Base-by-base conservation (phyloP, 805 yeast genomes). In the Wickerhamomyces canadensis region DNA sequence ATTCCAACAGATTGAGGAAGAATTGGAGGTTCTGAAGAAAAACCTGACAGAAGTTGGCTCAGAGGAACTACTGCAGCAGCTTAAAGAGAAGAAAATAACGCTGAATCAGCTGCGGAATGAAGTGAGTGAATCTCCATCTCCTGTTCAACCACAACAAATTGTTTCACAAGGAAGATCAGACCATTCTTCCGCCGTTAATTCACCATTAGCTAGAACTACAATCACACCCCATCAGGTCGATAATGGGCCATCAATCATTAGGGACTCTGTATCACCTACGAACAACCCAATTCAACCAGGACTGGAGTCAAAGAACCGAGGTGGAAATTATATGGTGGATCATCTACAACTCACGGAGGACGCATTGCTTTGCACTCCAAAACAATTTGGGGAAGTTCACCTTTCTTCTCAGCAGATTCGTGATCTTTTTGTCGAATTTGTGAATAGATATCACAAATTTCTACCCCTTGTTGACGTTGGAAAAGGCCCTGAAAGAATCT, bases 391-490 rank as follows among this genome's bases (percentile, higher is more conserved):
- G 23, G 78, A 78, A 8, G 71, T 89, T 4, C 64, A 77, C 3
- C 62, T 91, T 35, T 59, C 76, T 0, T 64, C 85, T 0, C 72
- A 70, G 5, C 77, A 76, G 33, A 87, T 91, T 33, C 65, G 65
- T 33, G 70, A 68, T 10, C 64, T 89, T 10, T 91, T 69, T 54
- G 43, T 64, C 22, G 96, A 86, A 55, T 91, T 78, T 55, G 81
- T 79, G 4, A 62, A 67, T n/a, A 68, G 76, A 42, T 91, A 93
- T 54, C 97, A 91, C 58, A 84, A 86, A 1, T 78, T 84, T 35
- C 56, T 93, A 33, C 98, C 98, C 0, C 84, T 91, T 1, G 93
- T 91, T 3, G 95, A 91, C 54, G 72, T 91, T 3, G 45, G 66
- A 6, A 75, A 74, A 43, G 96, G 96, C 9, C 93, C 95, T 1